Evolutionary conservation across 305 asterid genomes (phyloP).

Genomic region (Petunia hybrid): DNA sequence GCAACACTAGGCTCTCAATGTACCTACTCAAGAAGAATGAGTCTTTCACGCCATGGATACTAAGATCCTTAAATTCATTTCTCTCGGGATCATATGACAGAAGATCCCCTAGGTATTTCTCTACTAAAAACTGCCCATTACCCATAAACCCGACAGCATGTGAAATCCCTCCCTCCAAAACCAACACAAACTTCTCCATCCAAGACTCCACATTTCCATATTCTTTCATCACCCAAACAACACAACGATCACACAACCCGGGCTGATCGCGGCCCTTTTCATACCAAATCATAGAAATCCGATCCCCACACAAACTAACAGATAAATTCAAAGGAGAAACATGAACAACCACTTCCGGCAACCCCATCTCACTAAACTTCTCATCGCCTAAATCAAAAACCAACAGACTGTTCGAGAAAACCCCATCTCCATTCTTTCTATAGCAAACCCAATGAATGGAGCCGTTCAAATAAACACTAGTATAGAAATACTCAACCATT

Average conservation of each 20-base stretch:
- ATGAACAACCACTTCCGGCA: slow-evolving; percentile 26
- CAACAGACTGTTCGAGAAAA: too few species aligned
- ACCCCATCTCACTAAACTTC: slow-evolving; percentile 23
- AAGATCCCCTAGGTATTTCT: background rate
- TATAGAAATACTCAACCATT: slow-evolving; percentile 23
- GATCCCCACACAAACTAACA: background rate
- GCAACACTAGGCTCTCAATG: background rate
- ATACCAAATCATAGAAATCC: background rate
- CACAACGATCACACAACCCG: background rate
- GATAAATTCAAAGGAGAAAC: slow-evolving; percentile 1
- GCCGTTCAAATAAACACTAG: slow-evolving; percentile 29
- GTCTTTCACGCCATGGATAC: background rate
- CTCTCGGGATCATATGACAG: slow-evolving; percentile 9
- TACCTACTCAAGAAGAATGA: background rate
- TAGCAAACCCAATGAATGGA: slow-evolving; percentile 16
- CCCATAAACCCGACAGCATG: slow-evolving; percentile 35
- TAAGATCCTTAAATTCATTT: background rate
- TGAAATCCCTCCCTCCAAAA: slow-evolving; percentile 32
- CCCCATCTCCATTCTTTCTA: too few species aligned
- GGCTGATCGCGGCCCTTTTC: background rate
- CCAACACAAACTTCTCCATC: slow-evolving; percentile 32
- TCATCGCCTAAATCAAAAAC: too few species aligned
- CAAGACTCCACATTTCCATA: slow-evolving; percentile 39
- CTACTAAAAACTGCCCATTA: slow-evolving; percentile 33
- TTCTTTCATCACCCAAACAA: slow-evolving; percentile 8